phyloP scores from a whole-genome alignment of 345 rosid genomes.

The Firmiana major region DNA sequence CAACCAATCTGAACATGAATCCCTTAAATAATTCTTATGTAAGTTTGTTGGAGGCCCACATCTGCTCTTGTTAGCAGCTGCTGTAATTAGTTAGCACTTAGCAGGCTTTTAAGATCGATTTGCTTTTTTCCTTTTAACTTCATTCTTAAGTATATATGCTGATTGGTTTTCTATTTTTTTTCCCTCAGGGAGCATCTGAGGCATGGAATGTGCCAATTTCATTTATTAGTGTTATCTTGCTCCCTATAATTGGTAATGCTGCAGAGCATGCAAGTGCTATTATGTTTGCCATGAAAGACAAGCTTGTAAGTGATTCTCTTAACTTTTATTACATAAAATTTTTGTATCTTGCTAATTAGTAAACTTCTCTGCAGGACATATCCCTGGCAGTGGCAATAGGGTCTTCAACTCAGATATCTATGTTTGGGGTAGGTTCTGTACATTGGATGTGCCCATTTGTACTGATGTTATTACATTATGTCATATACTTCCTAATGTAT shows the following conservation, averaged over 20 bases:
- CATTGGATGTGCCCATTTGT: not conserved
- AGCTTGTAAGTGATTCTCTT: constrained; percentile 51
- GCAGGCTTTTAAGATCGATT: not conserved
- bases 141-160: not conserved
- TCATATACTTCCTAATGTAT: not conserved
- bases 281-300: constrained; percentile 93
- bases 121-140: not conserved
- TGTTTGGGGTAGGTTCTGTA: constrained; percentile 74
- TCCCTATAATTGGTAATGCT: constrained; percentile 94
- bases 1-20: not conserved
- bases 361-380: constrained; percentile 57
- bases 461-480: not conserved
- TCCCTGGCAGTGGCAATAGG: constrained; percentile 95
- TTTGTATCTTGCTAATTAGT: not conserved
- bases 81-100: not conserved
- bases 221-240: constrained; percentile 86
- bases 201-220: constrained; percentile 73
- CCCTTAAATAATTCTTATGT: not conserved
- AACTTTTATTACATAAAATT: not conserved
- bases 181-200: constrained; percentile 64
- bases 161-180: not conserved
- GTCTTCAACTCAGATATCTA: constrained; percentile 88
- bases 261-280: constrained; percentile 95
- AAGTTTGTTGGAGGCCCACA: not conserved
- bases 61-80: not conserved